Conservation (phyloP, 73 alveolate genomes). For the Stentor coeruleus region DNA sequence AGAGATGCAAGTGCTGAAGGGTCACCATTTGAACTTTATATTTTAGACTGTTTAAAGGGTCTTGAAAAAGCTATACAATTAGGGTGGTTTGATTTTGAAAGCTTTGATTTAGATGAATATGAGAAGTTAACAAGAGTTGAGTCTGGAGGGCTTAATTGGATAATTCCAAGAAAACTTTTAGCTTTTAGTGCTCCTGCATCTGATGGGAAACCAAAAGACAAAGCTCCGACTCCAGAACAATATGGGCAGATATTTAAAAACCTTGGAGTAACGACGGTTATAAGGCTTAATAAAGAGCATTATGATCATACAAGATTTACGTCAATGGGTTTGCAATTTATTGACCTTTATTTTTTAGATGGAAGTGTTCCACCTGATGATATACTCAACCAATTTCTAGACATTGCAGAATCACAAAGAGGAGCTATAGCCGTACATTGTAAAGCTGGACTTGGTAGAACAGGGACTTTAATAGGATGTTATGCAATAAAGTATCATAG, state of each 20-base stretch:
- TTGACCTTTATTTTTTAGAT: constrained; percentile 66
- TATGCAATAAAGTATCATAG: constrained; percentile 75
- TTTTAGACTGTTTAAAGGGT: constrained; percentile 66
- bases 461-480: constrained; percentile 82
- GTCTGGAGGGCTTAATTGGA: constrained; percentile 59
- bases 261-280: constrained; percentile 50
- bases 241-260: constrained; percentile 66
- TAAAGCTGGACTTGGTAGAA: constrained; percentile 89
- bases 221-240: constrained; percentile 76
- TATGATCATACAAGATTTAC: constrained; percentile 48
- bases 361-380: constrained; percentile 71
- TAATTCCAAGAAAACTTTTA: constrained; percentile 42
- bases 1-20: constrained; percentile 46
- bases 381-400: constrained; percentile 50
- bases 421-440: constrained; percentile 90
- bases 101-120: constrained; percentile 42
- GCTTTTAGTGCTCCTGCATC: constrained; percentile 28
- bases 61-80: constrained; percentile 50
- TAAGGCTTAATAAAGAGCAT: constrained; percentile 64
- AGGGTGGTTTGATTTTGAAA: constrained; percentile 58
- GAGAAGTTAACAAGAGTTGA: constrained; percentile 42
- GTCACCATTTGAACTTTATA: constrained; percentile 41
- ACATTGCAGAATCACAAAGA: constrained; percentile 51
- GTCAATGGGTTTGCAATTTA: constrained; percentile 53
- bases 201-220: constrained; percentile 53